Conservation (phyloP, 2,329 filamentous ascomycete species). For the Phoma sp. region DNA sequence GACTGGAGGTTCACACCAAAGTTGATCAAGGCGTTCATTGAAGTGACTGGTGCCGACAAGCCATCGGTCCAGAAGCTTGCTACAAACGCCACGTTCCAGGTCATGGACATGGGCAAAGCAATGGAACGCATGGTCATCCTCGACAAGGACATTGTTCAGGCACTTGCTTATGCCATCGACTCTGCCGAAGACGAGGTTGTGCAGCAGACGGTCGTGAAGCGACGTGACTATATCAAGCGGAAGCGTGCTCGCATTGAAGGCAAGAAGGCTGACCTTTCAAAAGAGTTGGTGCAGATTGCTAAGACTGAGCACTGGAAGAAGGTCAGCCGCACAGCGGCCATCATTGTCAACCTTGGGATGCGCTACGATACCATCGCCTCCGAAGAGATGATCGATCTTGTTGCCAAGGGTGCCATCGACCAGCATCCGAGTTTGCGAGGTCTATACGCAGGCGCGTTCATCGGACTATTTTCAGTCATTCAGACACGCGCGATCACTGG, state of each 20-base stretch:
- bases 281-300: constrained; percentile 80
- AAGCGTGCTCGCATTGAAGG: constrained; percentile 79
- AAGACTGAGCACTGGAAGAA: constrained; percentile 94
- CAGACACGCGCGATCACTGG: constrained; percentile 85
- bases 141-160: constrained; percentile 71
- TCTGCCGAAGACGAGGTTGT: constrained; percentile 62
- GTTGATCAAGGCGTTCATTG: constrained; percentile 88
- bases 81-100: constrained; percentile 77
- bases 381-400: constrained; percentile 79
- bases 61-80: constrained; percentile 92
- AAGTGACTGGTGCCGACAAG: constrained; percentile 88
- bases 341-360: constrained; percentile 87
- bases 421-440: constrained; percentile 84
- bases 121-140: constrained; percentile 86
- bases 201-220: constrained; percentile 64
- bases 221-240: constrained; percentile 75
- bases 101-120: constrained; percentile 90
- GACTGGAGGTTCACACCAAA: constrained; percentile 95
- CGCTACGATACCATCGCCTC: constrained; percentile 90
- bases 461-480: constrained; percentile 77
- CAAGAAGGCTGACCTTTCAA: constrained; percentile 79
- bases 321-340: constrained; percentile 84
- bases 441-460: constrained; percentile 82
- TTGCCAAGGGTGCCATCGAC: constrained; percentile 83
- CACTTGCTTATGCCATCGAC: constrained; percentile 58